Conservation (phyloP, 1,139 yeast species). For the Tardiomyces blankii region DNA sequence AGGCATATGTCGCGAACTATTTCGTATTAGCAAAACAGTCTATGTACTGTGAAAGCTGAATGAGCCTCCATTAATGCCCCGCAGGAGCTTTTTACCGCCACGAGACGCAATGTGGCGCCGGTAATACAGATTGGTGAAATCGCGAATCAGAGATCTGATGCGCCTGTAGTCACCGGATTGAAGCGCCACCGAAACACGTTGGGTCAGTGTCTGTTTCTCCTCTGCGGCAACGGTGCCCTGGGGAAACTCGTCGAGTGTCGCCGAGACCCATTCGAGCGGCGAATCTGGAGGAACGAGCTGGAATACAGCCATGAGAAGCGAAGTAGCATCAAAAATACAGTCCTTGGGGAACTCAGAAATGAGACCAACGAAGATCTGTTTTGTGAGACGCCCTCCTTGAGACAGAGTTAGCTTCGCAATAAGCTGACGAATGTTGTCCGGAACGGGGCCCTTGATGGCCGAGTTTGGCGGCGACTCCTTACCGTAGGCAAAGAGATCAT, state of each 20-base stretch:
- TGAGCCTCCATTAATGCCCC: no score
- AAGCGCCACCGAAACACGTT: conserved; percentile 48
- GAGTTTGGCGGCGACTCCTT: conserved; percentile 72
- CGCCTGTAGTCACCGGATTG: conserved; percentile 63
- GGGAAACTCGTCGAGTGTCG: conserved; percentile 46
- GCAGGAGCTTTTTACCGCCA: neutral
- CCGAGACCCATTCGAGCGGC: conserved; percentile 50
- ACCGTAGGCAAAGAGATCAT: conserved; percentile 80
- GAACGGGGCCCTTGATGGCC: conserved; percentile 38
- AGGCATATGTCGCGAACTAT: no score
- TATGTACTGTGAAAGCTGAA: no score
- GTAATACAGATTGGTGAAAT: conserved; percentile 73
- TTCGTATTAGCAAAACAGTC: no score
- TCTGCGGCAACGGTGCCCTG: conserved; percentile 46
- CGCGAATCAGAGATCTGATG: conserved; percentile 57
- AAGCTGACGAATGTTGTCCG: conserved; percentile 40
- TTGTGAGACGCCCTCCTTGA: conserved; percentile 49
- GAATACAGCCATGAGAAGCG: conserved; percentile 56
- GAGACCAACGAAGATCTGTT: conserved; percentile 50
- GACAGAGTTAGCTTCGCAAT: conserved; percentile 33
- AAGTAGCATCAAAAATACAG: conserved; percentile 64
- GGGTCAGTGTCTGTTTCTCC: conserved; percentile 43
- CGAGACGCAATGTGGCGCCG: conserved; percentile 62
- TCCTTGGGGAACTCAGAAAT: conserved; percentile 65
- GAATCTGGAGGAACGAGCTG: conserved; percentile 36